Conservation (phyloP, 495 filamentous ascomycete species). For the Beverwykella pulmonaria region DNA sequence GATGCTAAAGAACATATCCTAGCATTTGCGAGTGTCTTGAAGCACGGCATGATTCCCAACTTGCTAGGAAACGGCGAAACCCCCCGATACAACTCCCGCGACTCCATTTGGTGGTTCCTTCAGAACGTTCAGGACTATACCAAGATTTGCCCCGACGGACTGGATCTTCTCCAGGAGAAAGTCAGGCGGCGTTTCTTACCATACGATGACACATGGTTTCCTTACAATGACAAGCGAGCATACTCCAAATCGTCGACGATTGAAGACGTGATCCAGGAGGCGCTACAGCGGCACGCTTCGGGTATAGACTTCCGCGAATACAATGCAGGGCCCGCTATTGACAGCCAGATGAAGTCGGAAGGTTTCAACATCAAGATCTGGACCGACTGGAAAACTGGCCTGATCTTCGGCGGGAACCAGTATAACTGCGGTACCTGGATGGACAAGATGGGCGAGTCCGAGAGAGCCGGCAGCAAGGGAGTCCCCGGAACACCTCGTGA, state of each 20-base stretch:
- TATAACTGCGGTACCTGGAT: constrained; percentile 98
- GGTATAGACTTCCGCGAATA: constrained; percentile 93
- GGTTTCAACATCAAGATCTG: constrained; percentile 90
- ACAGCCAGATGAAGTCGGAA: constrained; percentile 89
- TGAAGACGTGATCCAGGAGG: constrained; percentile 88
- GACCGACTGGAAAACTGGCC: constrained; percentile 89
- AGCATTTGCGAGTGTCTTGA: constrained; percentile 93
- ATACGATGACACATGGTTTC: constrained; percentile 93
- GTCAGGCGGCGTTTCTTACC: constrained; percentile 88
- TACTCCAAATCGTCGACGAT: constrained; percentile 82
- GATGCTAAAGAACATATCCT: constrained; percentile 93
- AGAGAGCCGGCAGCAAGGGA: constrained; percentile 87
- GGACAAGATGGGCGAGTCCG: constrained; percentile 99
- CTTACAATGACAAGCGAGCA: constrained; percentile 74
- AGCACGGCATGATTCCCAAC: constrained; percentile 99
- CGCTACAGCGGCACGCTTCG: constrained; percentile 83
- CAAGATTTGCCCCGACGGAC: constrained; percentile 76
- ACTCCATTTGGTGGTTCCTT: constrained; percentile 97
- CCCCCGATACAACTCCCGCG: constrained; percentile 96
- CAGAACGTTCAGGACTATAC: constrained; percentile 94
- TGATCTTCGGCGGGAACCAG: constrained; percentile 93
- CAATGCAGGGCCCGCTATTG: constrained; percentile 83
- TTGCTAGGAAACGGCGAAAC: constrained; percentile 79
- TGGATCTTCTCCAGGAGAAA: constrained; percentile 71
- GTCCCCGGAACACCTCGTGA: constrained; percentile 95